phyloP scores from a whole-genome alignment of 164 flowering plant genomes.

The Sextonia rubra region DNA sequence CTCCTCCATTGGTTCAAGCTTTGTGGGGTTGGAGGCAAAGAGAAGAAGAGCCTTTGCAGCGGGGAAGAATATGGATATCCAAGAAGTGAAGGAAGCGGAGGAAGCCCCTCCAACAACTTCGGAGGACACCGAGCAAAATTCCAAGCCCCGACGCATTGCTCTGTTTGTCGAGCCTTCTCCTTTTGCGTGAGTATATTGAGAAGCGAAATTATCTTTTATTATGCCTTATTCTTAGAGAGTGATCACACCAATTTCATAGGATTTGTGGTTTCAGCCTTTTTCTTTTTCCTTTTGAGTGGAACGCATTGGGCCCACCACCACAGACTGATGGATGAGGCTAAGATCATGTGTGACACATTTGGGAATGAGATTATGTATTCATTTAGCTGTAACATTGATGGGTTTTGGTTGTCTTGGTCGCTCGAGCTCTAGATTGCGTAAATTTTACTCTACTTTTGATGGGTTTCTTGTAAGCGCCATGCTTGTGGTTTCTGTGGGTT shows the following conservation, averaged over 20 bases:
- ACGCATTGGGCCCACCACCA: no score
- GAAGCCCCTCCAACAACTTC: constrained; percentile 45
- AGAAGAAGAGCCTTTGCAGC: constrained; percentile 5
- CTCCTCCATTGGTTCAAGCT: background rate
- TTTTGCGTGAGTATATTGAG: constrained; percentile 68
- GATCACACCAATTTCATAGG: no score
- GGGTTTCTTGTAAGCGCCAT: background rate
- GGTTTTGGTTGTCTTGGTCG: background rate
- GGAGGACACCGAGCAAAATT: constrained; percentile 37
- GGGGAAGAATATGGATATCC: constrained; percentile 40
- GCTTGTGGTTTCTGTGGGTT: background rate
- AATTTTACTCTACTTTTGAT: background rate
- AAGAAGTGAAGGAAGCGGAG: constrained; percentile 32
- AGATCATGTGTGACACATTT: background rate
- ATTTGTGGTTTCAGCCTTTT: no score
- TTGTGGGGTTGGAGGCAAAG: background rate
- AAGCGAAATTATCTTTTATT: background rate
- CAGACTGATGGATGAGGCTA: no score
- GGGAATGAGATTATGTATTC: background rate
- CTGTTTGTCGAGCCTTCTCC: constrained; percentile 99
- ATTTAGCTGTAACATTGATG: background rate
- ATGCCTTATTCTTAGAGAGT: background rate
- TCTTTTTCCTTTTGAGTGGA: no score
- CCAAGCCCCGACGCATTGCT: constrained; percentile 79
- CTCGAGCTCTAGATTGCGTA: background rate